phyloP scores from a whole-genome alignment of 345 rosid species.

The Heritiera littoralis region DNA sequence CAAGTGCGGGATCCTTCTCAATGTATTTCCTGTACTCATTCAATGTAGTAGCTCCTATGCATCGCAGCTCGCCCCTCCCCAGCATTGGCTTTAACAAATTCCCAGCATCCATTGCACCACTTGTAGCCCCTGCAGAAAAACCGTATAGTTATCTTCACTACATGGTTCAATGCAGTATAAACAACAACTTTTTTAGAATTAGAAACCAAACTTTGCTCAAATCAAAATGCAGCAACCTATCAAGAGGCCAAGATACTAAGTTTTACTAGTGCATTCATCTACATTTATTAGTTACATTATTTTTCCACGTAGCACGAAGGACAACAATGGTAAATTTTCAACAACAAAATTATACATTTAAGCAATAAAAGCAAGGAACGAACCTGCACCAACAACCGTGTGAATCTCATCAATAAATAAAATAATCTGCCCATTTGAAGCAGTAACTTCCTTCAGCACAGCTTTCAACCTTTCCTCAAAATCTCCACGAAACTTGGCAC shows the following conservation, averaged over 20 bases:
- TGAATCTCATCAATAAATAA: constrained; percentile 92
- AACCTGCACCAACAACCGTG: constrained; percentile 93
- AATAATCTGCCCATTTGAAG: constrained; percentile 86
- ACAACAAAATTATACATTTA: not conserved
- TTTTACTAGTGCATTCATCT: not conserved
- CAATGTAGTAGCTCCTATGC: constrained; percentile 94
- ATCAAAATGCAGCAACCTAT: not conserved
- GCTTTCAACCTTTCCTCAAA: constrained; percentile 91
- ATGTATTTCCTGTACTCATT: constrained; percentile 85
- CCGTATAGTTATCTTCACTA: not conserved
- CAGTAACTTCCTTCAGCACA: constrained; percentile 84
- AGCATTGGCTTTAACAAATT: constrained; percentile 93
- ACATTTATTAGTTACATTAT: not conserved
- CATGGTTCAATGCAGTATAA: not conserved
- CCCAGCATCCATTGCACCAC: constrained; percentile 95
- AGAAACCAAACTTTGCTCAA: not conserved
- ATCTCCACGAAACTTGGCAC: constrained; percentile 83
- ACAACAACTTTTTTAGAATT: not conserved
- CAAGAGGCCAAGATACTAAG: not conserved
- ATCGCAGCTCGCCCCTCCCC: constrained; percentile 85
- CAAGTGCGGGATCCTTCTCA: constrained; percentile 92
- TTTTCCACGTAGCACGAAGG: not conserved
- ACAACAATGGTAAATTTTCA: not conserved
- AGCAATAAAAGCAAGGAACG: constrained; percentile 2
- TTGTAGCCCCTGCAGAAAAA: constrained; percentile 52